Evolutionary conservation across 2,329 filamentous ascomycete genomes (phyloP).

Genomic region (Fusarium sterilihyphosum): DNA sequence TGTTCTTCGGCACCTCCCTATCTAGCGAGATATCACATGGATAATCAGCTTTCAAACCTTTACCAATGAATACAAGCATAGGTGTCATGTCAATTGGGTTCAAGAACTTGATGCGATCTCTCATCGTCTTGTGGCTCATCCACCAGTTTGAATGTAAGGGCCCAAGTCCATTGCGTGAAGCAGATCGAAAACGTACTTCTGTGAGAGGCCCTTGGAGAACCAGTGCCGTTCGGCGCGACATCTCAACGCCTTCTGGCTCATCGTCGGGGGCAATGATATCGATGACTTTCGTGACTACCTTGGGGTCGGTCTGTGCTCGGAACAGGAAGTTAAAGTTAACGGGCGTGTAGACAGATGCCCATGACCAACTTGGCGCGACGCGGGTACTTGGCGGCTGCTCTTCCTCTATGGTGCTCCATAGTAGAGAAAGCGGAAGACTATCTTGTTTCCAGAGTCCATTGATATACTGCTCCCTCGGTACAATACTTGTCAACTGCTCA

Average conservation of each 20-base stretch:
- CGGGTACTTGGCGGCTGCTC: background rate
- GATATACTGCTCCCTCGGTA: background rate
- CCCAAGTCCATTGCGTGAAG: background rate
- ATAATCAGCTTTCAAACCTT: background rate
- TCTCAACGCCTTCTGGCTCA: background rate
- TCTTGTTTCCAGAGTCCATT: background rate
- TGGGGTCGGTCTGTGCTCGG: background rate
- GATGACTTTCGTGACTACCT: background rate
- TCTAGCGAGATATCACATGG: background rate
- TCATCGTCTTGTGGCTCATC: background rate
- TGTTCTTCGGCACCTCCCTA: background rate
- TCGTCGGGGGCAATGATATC: fast-evolving
- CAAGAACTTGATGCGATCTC: background rate
- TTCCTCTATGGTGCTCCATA: background rate
- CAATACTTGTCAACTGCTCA: background rate
- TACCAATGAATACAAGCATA: background rate
- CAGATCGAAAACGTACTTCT: background rate
- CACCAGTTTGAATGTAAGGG: background rate
- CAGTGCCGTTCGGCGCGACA: background rate
- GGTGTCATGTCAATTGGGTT: background rate
- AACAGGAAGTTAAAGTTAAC: background rate
- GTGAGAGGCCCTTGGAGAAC: background rate
- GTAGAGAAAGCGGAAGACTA: background rate
- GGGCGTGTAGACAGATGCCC: background rate
- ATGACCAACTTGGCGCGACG: conserved; percentile 5